A percentile compares a stretch with the other conserved stretches of the same genome.
Conservation (phyloP, 1,284 basidiomycete species). For the Inonotus hispidus region DNA sequence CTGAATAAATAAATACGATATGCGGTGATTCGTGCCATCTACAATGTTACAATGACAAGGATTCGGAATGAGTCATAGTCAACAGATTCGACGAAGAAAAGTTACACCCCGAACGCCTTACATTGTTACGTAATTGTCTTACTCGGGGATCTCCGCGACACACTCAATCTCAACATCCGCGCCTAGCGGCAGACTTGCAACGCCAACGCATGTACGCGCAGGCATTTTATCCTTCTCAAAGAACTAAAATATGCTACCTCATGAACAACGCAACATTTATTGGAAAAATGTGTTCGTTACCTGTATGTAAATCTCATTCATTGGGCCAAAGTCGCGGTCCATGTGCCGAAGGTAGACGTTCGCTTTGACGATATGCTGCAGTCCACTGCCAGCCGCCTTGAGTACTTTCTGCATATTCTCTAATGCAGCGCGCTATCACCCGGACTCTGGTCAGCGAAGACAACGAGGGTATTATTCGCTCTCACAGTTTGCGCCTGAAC, state of each 20-base stretch:
- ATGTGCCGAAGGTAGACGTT: constrained; percentile 56
- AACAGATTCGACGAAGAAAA: no score
- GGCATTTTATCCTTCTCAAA: constrained; percentile 47
- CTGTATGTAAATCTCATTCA: constrained; percentile 51
- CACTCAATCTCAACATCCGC: constrained; percentile 66
- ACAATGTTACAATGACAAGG: no score
- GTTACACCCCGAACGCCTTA: no score
- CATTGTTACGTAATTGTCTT: background rate
- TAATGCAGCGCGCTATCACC: constrained; percentile 43
- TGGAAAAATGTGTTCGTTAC: constrained; percentile 27
- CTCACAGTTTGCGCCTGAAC: constrained; percentile 49
- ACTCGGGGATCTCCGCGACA: constrained; percentile 40
- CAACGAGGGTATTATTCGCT: background rate
- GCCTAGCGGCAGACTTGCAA: constrained; percentile 51
- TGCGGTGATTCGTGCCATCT: no score
- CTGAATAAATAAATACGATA: no score
- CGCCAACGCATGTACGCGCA: constrained; percentile 62
- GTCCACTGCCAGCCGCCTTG: constrained; percentile 52
- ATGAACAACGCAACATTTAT: background rate
- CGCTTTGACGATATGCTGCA: constrained; percentile 56
- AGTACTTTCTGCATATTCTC: constrained; percentile 55
- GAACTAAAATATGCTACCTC: constrained; percentile 33
- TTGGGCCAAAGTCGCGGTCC: constrained; percentile 41
- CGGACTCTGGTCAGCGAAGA: background rate
- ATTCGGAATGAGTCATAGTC: background rate